Percentiles rank a stretch among this genome's conserved stretches.
These are phyloP conservation scores for Aeminium ludgeri DNA, from an alignment of 495 filamentous ascomycete genomes.

Conservation along the genomic window DNA sequence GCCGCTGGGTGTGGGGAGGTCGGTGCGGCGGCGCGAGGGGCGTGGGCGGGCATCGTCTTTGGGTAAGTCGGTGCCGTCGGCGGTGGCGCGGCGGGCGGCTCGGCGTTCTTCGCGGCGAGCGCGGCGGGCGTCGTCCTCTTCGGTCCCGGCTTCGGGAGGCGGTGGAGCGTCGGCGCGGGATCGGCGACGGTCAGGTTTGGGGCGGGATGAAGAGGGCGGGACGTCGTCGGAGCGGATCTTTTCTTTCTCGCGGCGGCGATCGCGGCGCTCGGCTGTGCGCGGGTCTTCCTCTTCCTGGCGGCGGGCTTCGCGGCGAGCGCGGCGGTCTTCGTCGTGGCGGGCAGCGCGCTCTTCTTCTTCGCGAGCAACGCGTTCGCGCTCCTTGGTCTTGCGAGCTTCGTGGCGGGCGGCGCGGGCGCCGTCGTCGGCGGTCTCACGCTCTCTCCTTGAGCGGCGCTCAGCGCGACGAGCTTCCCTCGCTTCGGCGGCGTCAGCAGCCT, in stretches of 20 bases:
- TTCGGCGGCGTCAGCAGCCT: constrained; percentile 9
- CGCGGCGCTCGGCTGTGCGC: constrained; percentile 21
- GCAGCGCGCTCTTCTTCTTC: constrained; percentile 35
- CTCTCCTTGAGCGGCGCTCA: constrained; percentile 9
- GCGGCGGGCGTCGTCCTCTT: constrained; percentile 16
- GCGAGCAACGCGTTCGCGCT: constrained; percentile 26
- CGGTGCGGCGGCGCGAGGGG: constrained; percentile 11
- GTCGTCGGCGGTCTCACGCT: constrained; percentile 14
- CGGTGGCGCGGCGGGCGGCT: constrained; percentile 7
- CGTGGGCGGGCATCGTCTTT: constrained; percentile 14
- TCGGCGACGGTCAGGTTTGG: constrained; percentile 11
- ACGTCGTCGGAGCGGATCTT: constrained; percentile 17
- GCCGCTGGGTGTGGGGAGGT: constrained; percentile 17
- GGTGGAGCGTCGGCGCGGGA: constrained; percentile 8
- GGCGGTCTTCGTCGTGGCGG: constrained; percentile 30
- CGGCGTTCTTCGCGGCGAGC: constrained; percentile 16
- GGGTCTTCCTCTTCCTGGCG: constrained; percentile 30
- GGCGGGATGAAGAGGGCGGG: constrained; percentile 1
- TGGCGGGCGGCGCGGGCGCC: constrained; percentile 10
- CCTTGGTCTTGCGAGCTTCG: constrained; percentile 21
- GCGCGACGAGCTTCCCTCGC: constrained; percentile 15
- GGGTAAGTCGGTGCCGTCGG: constrained; percentile 3
- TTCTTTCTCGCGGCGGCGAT: constrained; percentile 12
- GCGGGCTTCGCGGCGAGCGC: constrained; percentile 30
- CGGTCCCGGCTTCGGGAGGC: too few relatives aligned